These are phyloP conservation scores for Cystofilobasidium ferigula DNA, from an alignment of 768 basidiomycete genomes.

Conservation along the genomic window DNA sequence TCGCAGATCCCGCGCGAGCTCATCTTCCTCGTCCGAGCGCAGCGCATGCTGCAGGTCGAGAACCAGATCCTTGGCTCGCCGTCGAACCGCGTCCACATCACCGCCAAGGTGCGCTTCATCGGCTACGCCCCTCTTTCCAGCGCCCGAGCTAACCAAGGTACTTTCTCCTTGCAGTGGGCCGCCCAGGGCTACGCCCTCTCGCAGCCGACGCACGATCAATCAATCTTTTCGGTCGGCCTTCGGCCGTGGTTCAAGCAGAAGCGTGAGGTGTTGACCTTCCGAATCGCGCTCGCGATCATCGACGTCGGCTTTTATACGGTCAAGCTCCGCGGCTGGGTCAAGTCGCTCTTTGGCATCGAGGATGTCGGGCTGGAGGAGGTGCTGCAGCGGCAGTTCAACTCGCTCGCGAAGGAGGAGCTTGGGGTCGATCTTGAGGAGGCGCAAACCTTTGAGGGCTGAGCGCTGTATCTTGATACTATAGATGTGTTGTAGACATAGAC, in stretches of 20 bases:
- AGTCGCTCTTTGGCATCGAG: constrained; percentile 38
- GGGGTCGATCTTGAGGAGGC: constrained; percentile 22
- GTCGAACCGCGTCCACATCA: constrained; percentile 81
- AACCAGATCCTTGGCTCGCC: constrained; percentile 70
- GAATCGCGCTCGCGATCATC: constrained; percentile 52
- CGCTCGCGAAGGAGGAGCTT: constrained; percentile 63
- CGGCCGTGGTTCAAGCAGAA: constrained; percentile 36
- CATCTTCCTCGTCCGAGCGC: constrained; percentile 38
- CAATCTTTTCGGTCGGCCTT: constrained; percentile 34
- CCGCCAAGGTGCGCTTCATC: constrained; percentile 41
- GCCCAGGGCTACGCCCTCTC: constrained; percentile 42
- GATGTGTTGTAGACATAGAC: background rate
- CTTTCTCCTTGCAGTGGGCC: constrained; percentile 31
- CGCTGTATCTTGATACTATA: background rate
- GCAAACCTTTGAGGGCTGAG: constrained; percentile 14
- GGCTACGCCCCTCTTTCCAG: background rate
- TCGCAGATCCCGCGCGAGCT: constrained; percentile 9
- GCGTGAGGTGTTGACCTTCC: constrained; percentile 51
- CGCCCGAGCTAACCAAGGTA: constrained; percentile 28
- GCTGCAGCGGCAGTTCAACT: constrained; percentile 57
- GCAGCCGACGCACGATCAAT: constrained; percentile 46
- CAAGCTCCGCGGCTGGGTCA: constrained; percentile 43
- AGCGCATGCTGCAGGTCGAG: constrained; percentile 41
- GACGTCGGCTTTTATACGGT: constrained; percentile 63
- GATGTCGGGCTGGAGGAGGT: constrained; percentile 64